Conservation (phyloP, 306 rosid species). For the Corylus heterophylla region DNA sequence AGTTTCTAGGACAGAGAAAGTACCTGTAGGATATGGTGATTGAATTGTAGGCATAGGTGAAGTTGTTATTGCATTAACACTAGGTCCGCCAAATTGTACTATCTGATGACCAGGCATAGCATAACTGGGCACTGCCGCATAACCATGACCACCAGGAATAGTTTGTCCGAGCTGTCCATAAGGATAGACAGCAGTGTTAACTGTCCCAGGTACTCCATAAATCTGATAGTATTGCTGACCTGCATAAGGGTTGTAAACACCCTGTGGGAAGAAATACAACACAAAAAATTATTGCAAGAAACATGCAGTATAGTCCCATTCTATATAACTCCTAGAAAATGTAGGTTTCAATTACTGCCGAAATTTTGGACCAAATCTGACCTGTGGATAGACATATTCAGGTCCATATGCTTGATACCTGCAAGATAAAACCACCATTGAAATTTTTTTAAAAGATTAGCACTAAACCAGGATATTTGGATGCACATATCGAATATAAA, state of each 20-base stretch:
- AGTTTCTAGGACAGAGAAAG: constrained; percentile 21
- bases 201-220: constrained; percentile 82
- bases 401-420: constrained; percentile 91
- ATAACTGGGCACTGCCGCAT: constrained; percentile 73
- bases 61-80: constrained; percentile 72
- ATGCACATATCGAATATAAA: constrained; percentile 21
- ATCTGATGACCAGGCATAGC: constrained; percentile 80
- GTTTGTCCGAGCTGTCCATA: constrained; percentile 85
- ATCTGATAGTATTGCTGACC: constrained; percentile 90
- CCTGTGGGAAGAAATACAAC: constrained; percentile 39
- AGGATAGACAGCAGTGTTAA: constrained; percentile 63
- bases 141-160: constrained; percentile 74
- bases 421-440: constrained; percentile 49
- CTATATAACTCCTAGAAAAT: constrained; percentile 16
- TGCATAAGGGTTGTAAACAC: constrained; percentile 63
- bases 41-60: constrained; percentile 80
- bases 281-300: constrained; percentile 17
- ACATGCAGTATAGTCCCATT: constrained; percentile 7
- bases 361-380: constrained; percentile 17
- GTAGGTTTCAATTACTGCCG: background rate
- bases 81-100: constrained; percentile 74
- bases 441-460: constrained; percentile 39
- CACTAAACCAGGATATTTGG: constrained; percentile 39
- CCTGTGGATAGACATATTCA: constrained; percentile 84
- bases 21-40: constrained; percentile 82